Evolutionary conservation across 208 protist genomes (phyloP).

Genomic region (Naegleria gruberi): DNA sequence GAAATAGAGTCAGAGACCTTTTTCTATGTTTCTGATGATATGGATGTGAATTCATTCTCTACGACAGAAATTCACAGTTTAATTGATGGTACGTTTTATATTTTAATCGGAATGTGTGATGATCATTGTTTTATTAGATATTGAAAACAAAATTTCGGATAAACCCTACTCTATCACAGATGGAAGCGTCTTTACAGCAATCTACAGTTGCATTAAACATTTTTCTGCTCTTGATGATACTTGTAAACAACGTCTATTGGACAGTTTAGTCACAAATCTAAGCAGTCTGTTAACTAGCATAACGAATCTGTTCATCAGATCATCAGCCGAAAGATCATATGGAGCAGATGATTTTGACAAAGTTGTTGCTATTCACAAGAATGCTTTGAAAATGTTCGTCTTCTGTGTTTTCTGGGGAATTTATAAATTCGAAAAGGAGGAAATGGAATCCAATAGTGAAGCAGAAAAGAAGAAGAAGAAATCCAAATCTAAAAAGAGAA

Average conservation of each 20-base stretch:
- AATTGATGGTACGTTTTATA: neutral
- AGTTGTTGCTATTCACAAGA: conserved; percentile 8
- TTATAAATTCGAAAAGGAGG: neutral
- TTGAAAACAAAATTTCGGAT: neutral
- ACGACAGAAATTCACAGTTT: neutral
- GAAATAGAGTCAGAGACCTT: too few relatives aligned
- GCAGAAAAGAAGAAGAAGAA: neutral
- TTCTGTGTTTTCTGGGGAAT: conserved; percentile 8
- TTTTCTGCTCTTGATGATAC: neutral
- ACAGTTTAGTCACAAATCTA: neutral
- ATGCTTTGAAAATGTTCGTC: conserved; percentile 31
- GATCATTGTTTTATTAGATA: neutral
- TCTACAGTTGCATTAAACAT: neutral
- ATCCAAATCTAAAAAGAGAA: neutral
- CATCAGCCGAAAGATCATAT: neutral
- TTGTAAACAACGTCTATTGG: neutral
- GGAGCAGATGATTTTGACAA: neutral
- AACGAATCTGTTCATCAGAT: neutral
- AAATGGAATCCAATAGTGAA: neutral
- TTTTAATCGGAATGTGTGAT: neutral
- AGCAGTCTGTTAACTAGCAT: neutral
- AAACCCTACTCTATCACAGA: neutral
- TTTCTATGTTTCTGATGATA: neutral
- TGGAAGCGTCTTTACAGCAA: neutral
- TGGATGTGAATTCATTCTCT: neutral